These are phyloP conservation scores for Magnolia kwangsiensis DNA, from an alignment of 164 flowering plant species.

Conservation along the genomic window DNA sequence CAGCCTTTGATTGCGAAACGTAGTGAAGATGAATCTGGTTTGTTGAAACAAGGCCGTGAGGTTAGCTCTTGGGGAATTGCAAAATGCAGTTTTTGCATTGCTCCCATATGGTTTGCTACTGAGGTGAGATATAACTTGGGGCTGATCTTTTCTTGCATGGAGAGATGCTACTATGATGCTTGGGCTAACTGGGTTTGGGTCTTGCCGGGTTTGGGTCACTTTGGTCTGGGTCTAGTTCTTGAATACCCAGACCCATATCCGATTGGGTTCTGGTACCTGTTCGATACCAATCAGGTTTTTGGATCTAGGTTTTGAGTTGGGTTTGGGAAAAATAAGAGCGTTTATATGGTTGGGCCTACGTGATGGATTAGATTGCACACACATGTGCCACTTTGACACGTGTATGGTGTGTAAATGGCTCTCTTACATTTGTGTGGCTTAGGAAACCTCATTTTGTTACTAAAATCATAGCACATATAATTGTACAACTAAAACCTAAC, in stretches of 20 bases:
- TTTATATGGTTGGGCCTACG: too few species aligned
- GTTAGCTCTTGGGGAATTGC: slow-evolving; percentile 43
- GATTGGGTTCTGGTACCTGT: background rate
- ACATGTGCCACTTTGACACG: too few species aligned
- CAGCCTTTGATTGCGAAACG: slow-evolving; percentile 26
- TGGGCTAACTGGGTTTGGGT: background rate
- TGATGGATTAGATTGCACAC: too few species aligned
- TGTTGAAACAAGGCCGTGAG: slow-evolving; percentile 12
- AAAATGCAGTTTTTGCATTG: slow-evolving; percentile 42
- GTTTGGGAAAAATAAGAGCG: too few species aligned
- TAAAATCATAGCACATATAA: too few species aligned
- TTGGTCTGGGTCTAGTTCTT: too few species aligned
- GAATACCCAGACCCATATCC: background rate
- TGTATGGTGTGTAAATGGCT: too few species aligned
- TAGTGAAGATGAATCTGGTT: slow-evolving; percentile 22
- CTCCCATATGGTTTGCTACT: slow-evolving; percentile 59
- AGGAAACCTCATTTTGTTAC: too few species aligned
- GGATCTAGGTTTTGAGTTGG: too few species aligned
- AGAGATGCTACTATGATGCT: background rate
- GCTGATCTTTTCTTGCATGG: background rate
- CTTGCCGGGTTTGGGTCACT: too few species aligned
- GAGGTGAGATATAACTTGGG: slow-evolving; percentile 35
- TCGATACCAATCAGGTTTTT: background rate
- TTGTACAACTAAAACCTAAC: too few species aligned
- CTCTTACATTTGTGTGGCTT: too few species aligned